Base-by-base conservation (phyloP, 23 red algal genomes). In the Gracilaria gracilis region DNA sequence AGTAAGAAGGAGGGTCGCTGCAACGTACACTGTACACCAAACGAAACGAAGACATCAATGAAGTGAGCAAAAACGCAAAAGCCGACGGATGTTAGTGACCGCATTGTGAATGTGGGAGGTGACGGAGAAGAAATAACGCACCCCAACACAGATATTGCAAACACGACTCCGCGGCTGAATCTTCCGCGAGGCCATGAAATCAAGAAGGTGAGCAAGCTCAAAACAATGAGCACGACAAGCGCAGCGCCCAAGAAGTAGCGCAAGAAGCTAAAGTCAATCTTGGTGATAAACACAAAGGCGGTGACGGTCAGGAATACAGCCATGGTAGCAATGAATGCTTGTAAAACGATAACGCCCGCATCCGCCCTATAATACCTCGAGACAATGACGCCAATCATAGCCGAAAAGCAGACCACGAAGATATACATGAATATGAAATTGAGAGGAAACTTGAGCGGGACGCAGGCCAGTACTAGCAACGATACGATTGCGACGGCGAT, bases 191-290 rank as follows among this genome's bases (percentile, higher is more conserved):
- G 81, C 93, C 70, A 85, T 23, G 80, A 39, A 33, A 99, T 69
- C 35, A 96, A 46, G 27, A 85, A 91, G 36, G 96, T 95, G 42
- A 96, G 46, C 46, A 99, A 28, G 53, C 51, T 67, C 28, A 93
- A 80, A 9, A 79, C 91, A 40, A 99, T 64, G 38, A 99, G 32
- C 19, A 86, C 87, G 7, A 96, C n/a, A 7, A 99, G 59, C 47
- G 27, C 83, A 48, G 94, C 97, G 25, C 73, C 82, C 32, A 99
- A 80, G 55, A 96, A 96, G 57, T 90, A 90, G 29, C 82, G 87
- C 21, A 99, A 77, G 50, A 96, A 99, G 61, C 89, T 94, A 64
- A 99, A 99, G 83, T 99, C 97, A 61, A 93, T 95, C 81, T 99
- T 95, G n/a, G 91, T 93, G 40, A 85, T 71, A 47, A 94, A 96